Evolutionary conservation across 73 alveolate species (phyloP), one percentile per base, ranked within the genome.

Genomic region (Paramecium sonneborni): DNA sequence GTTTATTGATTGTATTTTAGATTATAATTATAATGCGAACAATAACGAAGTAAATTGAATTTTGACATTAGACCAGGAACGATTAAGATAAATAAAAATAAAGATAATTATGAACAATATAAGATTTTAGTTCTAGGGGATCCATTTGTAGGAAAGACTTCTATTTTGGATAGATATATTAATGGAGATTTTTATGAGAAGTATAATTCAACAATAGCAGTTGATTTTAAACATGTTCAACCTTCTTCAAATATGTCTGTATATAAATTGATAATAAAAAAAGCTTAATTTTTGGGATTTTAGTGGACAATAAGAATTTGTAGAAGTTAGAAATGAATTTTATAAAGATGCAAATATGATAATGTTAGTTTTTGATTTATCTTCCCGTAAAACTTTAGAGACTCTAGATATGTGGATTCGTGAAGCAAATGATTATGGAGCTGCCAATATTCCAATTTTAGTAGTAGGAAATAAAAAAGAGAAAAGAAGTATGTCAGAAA

Each of bases 271-370:
- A 43, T 4, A 14, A n/a, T 39, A 39, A 56, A n/a, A n/a, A 28
- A 37, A 85, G 92, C 35, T 85, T 0, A 88, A 70, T 52, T 88
- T 94, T 34, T 95, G 96, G 96, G 97, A 95, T 62, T 88, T 95
- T 20, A 72, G 94, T 67, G 97, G 97, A 14, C 92, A 89, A 43
- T 88, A 86, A 23, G 92, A 86, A 62, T 95, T 93, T 82, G 88
- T 93, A 6, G 97, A 94, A 52, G 97, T 94, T 44, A 48, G 97
- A 44, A 94, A 94, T 94, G 97, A 94, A 68, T 94, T 94, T 76
- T 94, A 94, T 72, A 94, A 92, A 82, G 97, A 94, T 28, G 92
- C 95, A 1, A 28, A 82, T 41, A 87, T 93, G 23, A 68, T 94
- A 28, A 11, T 94, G 57, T 52, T 94, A 69, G 94, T 92, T 0